Base-by-base conservation (phyloP, 75 land plant species). In the Cunninghamia lanceolata region DNA sequence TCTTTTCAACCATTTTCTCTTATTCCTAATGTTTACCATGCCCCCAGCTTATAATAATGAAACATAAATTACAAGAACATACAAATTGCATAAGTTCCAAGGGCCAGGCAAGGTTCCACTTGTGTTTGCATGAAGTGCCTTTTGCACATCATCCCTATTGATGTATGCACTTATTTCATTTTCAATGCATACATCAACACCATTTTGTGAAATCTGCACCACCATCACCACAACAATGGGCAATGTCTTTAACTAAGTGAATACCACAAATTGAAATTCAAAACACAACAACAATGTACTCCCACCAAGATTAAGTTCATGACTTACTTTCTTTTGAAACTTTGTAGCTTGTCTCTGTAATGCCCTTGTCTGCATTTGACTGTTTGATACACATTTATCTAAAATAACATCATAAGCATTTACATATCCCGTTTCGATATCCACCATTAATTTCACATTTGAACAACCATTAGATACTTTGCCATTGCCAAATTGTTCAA, bases 121-220 rank as follows among this genome's bases (percentile, higher is more conserved):
- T 25, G 45, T 82, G 35, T 88, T 90, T 85, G 91, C 91, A 88
- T 90, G 91, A 38, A 90, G 87, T 40, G 91, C 89, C 70, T 86
- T 45, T 42, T 88, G n/a, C n/a, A n/a, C n/a, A n/a, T n/a, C n/a
- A n/a, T n/a, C n/a, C n/a, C n/a, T n/a, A n/a, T n/a, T n/a, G n/a
- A n/a, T 56, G 74, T 88, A 90, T 47, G 59, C 9, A 11, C 9
- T 4, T 36, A 84, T 66, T 35, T 86, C 35, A 32, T 83, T 35
- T 9, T 74, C 83, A 56, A 78, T 34, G 81, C 89, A 90, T 7
- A 85, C 87, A 86, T 90, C 87, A 84, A 45, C 28, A 6, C 42
- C 9, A 19, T 77, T 39, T 38, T 17, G 66, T 5, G 5, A 5
- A 25, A 59, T 54, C 59, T 54, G 21, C 16, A 52, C 53, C 59